These are phyloP conservation scores for Xanthoceras sorbifolium DNA, from an alignment of 345 rosid species.

Conservation along the genomic window DNA sequence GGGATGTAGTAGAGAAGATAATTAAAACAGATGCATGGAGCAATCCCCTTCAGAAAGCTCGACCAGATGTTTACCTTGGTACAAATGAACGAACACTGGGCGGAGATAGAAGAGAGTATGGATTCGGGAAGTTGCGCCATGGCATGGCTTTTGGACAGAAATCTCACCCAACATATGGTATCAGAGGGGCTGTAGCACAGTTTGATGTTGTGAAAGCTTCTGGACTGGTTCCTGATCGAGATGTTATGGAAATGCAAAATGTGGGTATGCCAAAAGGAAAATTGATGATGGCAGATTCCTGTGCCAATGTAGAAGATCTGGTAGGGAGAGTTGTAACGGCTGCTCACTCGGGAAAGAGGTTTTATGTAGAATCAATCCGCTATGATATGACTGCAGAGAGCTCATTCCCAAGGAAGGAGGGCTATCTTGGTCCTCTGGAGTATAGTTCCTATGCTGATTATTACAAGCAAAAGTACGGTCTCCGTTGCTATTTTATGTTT, in stretches of 20 bases:
- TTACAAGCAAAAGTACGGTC: slow-evolving; percentile 86
- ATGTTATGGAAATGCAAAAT: slow-evolving; percentile 41
- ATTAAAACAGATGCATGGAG: slow-evolving; percentile 68
- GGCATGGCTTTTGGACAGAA: slow-evolving; percentile 85
- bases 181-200: slow-evolving; percentile 96
- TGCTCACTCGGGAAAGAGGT: slow-evolving; percentile 99
- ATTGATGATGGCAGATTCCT: slow-evolving; percentile 86
- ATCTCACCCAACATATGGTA: slow-evolving; percentile 96
- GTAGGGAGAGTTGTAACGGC: slow-evolving; percentile 90
- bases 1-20: slow-evolving; percentile 74
- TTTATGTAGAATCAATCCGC: slow-evolving; percentile 86
- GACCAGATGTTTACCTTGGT: slow-evolving; percentile 98
- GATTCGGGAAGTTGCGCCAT: slow-evolving; percentile 92
- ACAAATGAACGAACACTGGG: slow-evolving; percentile 97
- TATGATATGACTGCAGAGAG: slow-evolving; percentile 91
- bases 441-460: slow-evolving; percentile 94
- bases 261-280: slow-evolving; percentile 49
- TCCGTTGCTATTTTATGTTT: not conserved
- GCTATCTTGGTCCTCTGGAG: slow-evolving; percentile 96
- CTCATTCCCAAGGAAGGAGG: slow-evolving; percentile 98
- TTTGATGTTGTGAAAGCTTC: slow-evolving; percentile 92
- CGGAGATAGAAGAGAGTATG: slow-evolving; percentile 98
- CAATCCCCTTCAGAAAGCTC: slow-evolving; percentile 97
- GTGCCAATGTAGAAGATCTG: slow-evolving; percentile 53
- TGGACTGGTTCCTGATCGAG: slow-evolving; percentile 77